A percentile compares a stretch with the other conserved stretches of the same genome.
Conservation (phyloP, 768 basidiomycete species). For the Exidia glandulosa region DNA sequence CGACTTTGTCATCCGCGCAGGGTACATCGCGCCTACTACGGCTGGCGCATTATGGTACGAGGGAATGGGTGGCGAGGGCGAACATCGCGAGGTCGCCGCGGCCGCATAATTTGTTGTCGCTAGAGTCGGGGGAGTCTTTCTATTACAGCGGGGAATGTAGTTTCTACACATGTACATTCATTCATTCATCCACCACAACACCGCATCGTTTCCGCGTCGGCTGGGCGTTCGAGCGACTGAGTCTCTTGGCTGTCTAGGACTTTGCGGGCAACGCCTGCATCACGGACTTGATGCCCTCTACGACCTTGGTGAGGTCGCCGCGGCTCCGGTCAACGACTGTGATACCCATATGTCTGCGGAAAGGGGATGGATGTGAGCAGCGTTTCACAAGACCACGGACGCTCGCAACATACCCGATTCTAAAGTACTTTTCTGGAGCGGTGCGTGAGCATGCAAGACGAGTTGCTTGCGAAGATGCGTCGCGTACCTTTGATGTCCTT, state of each 20-base stretch:
- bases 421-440: conserved; percentile 73
- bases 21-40: conserved; percentile 79
- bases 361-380: background rate
- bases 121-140: no score
- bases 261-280: background rate
- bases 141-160: no score
- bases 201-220: no score
- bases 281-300: conserved; percentile 41
- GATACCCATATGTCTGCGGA: conserved; percentile 87
- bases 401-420: conserved; percentile 74
- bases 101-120: no score
- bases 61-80: conserved; percentile 66
- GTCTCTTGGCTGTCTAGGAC: conserved; percentile 2
- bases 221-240: conserved; percentile 25
- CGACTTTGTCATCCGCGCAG: conserved; percentile 86
- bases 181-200: no score
- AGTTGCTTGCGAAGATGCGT: background rate
- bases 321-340: conserved; percentile 61
- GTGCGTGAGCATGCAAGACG: background rate
- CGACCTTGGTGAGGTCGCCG: conserved; percentile 65
- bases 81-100: conserved; percentile 20
- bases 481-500: conserved; percentile 64
- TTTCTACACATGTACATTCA: no score
- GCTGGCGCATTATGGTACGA: conserved; percentile 85
- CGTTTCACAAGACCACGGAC: conserved; percentile 8